Conservation (phyloP, 148 eudicot genomes). For the Drosera capensis region DNA sequence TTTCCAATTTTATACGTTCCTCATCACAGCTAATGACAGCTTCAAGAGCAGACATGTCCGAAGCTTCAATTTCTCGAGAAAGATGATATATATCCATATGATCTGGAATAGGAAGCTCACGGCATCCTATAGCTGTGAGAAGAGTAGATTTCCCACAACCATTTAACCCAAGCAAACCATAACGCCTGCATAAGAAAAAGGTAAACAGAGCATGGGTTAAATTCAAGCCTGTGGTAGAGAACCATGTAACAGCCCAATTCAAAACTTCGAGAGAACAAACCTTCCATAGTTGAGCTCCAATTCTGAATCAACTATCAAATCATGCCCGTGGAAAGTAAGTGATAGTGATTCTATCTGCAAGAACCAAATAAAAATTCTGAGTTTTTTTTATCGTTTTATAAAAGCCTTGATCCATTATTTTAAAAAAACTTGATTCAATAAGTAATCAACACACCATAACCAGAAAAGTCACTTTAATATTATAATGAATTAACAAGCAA, state of each 20-base stretch:
- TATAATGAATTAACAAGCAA: no score
- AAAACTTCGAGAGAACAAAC: slow-evolving; percentile 17
- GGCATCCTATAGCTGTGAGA: slow-evolving; percentile 63
- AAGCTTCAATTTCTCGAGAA: slow-evolving; percentile 75
- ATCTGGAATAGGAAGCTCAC: slow-evolving; percentile 90
- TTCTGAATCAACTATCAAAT: slow-evolving; percentile 82
- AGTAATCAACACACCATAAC: no score
- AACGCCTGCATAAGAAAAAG: slow-evolving; percentile 45
- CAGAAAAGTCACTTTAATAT: no score
- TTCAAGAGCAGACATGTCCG: slow-evolving; percentile 80
- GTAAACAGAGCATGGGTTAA: not conserved
- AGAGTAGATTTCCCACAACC: slow-evolving; percentile 99
- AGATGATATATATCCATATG: slow-evolving; percentile 95
- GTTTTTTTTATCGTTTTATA: not conserved
- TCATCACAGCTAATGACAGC: slow-evolving; percentile 80
- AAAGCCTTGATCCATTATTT: not conserved
- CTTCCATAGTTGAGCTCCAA: slow-evolving; percentile 96
- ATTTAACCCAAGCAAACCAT: slow-evolving; percentile 89
- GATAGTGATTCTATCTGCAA: slow-evolving; percentile 96
- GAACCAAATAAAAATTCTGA: not conserved
- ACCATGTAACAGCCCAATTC: not conserved
- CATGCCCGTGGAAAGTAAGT: slow-evolving; percentile 96
- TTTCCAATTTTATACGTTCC: slow-evolving; percentile 58
- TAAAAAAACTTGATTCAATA: not conserved
- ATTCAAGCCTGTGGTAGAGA: not conserved